A percentile compares a stretch with the other conserved stretches of the same genome.
Evolutionary conservation across 139 green algal species (phyloP).

Genomic region (Edaphochlamys debaryana): DNA sequence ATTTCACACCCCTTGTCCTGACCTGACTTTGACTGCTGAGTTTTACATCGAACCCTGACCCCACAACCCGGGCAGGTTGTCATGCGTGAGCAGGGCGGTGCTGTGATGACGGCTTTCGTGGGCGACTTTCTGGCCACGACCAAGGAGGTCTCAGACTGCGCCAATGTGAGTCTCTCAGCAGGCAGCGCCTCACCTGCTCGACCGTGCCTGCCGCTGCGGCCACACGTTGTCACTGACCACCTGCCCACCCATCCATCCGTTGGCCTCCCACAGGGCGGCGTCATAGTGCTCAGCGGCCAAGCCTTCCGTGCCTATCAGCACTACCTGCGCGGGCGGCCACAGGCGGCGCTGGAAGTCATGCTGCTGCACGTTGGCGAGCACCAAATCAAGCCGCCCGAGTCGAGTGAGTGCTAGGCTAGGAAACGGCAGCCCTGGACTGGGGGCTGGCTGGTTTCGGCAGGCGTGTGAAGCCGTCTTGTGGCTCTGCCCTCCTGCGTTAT

Average conservation of each 20-base stretch:
- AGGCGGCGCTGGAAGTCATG: neutral
- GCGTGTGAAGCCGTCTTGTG: no score
- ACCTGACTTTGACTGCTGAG: no score
- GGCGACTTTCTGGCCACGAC: neutral
- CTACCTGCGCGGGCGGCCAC: neutral
- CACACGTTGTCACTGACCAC: no score
- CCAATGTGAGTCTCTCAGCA: no score
- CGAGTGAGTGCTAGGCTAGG: neutral
- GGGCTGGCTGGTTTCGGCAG: neutral
- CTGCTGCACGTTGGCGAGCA: conserved; percentile 35
- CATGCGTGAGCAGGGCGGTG: no score
- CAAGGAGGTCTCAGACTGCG: neutral
- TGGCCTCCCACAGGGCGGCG: neutral
- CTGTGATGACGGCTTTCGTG: neutral
- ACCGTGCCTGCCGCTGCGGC: no score
- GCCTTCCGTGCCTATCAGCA: conserved; percentile 28
- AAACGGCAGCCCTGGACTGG: neutral
- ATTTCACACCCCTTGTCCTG: no score
- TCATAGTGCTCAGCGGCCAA: conserved; percentile 17
- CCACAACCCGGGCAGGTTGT: no score
- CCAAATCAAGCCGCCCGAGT: neutral
- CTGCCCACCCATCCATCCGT: no score
- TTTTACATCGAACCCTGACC: no score
- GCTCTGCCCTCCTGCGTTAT: no score
- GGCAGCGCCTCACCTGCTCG: no score